Conservation (phyloP, 1,284 basidiomycete genomes). For the Puccinia novopanici region DNA sequence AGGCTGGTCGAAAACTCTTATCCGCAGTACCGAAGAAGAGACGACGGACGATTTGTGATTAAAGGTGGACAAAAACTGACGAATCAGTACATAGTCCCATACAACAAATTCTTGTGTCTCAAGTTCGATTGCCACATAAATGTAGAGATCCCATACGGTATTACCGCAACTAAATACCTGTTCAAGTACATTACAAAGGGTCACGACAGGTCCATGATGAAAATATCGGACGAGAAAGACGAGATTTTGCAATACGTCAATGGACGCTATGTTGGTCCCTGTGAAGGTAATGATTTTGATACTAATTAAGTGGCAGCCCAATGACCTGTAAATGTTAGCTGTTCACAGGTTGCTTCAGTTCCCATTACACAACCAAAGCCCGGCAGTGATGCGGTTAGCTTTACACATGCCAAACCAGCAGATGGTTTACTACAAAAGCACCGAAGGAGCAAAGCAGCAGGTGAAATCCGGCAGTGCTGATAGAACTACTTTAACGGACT, state of each 20-base stretch:
- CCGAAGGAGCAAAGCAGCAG: not conserved
- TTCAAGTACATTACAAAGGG: too few species aligned
- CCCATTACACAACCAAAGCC: not conserved
- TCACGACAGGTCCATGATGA: too few species aligned
- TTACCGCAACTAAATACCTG: too few species aligned
- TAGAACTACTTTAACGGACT: too few species aligned
- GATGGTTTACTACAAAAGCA: not conserved
- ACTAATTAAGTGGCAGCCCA: not conserved
- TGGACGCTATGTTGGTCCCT: not conserved
- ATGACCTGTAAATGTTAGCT: not conserved
- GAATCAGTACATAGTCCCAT: too few species aligned
- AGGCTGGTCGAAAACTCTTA: not conserved
- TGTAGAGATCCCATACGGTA: too few species aligned
- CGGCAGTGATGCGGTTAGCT: not conserved
- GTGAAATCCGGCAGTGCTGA: too few species aligned
- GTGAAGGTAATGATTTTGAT: not conserved
- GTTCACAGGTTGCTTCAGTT: constrained; percentile 1
- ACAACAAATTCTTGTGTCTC: too few species aligned
- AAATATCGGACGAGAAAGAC: too few species aligned
- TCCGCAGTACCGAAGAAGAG: not conserved
- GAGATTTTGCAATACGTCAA: too few species aligned
- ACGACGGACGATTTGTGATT: not conserved
- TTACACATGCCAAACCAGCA: not conserved
- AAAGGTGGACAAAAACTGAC: constrained; percentile 42
- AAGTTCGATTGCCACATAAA: too few species aligned